These are phyloP conservation scores for Fusarium subglutinans DNA, from an alignment of 2,329 filamentous ascomycete genomes.

Conservation along the genomic window DNA sequence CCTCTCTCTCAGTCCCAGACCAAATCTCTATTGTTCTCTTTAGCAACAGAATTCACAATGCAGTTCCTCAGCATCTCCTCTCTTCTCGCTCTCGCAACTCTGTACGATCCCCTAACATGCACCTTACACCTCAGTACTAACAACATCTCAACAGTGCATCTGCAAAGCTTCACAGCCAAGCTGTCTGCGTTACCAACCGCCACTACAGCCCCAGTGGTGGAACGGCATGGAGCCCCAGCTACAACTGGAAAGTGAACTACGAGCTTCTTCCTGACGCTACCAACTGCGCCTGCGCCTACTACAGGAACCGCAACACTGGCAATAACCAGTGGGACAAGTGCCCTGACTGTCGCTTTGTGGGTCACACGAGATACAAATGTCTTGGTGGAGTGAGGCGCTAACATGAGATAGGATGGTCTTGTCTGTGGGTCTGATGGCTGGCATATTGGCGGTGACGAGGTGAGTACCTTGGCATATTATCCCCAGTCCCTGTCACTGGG, in stretches of 20 bases:
- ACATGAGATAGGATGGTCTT: conserved; percentile 11
- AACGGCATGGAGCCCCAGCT: conserved; percentile 19
- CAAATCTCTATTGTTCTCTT: too few relatives aligned
- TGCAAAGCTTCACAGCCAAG: conserved; percentile 15
- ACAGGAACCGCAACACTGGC: conserved; percentile 17
- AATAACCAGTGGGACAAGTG: conserved; percentile 23
- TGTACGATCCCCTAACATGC: not conserved
- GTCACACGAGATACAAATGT: rapidly evolving
- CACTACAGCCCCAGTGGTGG: not conserved
- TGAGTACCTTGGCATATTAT: not conserved
- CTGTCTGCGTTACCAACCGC: conserved; percentile 13
- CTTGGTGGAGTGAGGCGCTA: rapidly evolving
- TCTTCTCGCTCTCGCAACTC: not conserved
- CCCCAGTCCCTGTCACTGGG: rapidly evolving
- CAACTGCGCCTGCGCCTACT: conserved; percentile 20
- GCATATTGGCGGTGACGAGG: conserved; percentile 35
- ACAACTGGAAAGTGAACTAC: conserved; percentile 20
- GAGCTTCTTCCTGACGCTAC: conserved; percentile 19
- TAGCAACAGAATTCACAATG: not conserved
- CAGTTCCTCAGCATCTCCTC: not conserved
- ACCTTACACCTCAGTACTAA: not conserved
- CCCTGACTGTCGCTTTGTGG: conserved; percentile 30
- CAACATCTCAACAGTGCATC: not conserved
- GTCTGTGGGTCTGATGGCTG: conserved; percentile 15
- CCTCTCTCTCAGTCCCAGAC: too few relatives aligned